A percentile compares a stretch with the other conserved stretches of the same genome.
phyloP scores from a whole-genome alignment of 352 stramenopile genomes.

The Globisporangium alternatum region DNA sequence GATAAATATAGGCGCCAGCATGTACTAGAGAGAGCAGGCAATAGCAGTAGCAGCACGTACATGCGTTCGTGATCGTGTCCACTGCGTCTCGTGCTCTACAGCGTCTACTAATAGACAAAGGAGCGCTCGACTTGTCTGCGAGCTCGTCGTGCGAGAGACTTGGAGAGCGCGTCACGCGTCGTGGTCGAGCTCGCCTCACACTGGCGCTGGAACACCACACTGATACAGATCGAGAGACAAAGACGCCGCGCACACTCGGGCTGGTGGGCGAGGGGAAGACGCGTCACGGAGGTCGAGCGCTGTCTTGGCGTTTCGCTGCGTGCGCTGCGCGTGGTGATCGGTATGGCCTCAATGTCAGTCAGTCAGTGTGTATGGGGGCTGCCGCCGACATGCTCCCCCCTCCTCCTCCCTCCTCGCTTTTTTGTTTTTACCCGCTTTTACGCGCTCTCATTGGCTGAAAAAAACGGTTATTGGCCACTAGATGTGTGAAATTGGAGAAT shows the following conservation, averaged over 20 bases:
- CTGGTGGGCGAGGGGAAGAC: background rate
- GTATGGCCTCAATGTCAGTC: slow-evolving; percentile 5
- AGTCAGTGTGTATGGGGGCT: slow-evolving; percentile 8
- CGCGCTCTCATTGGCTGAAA: slow-evolving; percentile 8
- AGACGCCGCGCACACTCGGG: background rate
- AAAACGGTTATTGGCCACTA: background rate
- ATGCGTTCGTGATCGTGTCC: background rate
- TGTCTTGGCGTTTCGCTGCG: slow-evolving; percentile 4
- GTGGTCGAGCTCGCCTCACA: background rate
- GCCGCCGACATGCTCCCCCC: background rate
- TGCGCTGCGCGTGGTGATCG: slow-evolving; percentile 1
- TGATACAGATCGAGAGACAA: background rate
- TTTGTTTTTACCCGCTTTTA: background rate
- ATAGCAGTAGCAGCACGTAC: background rate
- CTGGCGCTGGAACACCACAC: background rate
- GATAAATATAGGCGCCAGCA: slow-evolving; percentile 2
- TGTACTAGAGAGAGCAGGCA: background rate
- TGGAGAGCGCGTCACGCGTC: background rate
- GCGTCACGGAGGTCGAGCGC: background rate
- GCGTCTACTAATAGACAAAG: background rate
- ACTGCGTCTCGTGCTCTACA: background rate
- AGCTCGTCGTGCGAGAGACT: slow-evolving; percentile 1
- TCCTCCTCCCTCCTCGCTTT: slow-evolving; percentile 1
- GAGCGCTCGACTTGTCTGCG: background rate
- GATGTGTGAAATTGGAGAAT: background rate